Evolutionary conservation across 2,329 filamentous ascomycete genomes (phyloP).

Genomic region (Pestalotiopsis sp.): DNA sequence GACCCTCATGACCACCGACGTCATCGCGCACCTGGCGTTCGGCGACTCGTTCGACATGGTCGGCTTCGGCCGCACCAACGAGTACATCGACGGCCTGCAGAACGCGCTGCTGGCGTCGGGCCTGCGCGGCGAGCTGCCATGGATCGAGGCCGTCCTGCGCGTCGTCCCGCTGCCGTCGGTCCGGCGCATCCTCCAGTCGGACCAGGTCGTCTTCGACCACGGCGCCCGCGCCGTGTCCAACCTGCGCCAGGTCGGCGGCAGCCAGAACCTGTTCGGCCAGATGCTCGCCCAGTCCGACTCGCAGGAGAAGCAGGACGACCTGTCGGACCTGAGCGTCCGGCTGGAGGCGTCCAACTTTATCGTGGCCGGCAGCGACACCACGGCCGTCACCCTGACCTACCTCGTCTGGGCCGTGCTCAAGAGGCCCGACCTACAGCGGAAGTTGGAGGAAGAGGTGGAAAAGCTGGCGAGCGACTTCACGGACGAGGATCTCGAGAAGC

Average conservation of each 20-base stretch:
- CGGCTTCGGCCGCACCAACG: constrained; percentile 47
- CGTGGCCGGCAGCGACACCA: constrained; percentile 43
- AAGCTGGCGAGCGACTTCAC: constrained; percentile 25
- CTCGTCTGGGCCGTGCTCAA: constrained; percentile 28
- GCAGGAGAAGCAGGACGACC: neutral
- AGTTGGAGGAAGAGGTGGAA: constrained; percentile 22
- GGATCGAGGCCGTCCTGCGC: neutral
- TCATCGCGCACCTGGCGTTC: constrained; percentile 56
- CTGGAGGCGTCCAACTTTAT: constrained; percentile 24
- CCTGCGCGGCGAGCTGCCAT: neutral
- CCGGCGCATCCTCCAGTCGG: neutral
- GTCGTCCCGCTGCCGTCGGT: neutral
- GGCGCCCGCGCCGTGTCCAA: constrained; percentile 1
- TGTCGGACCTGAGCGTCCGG: neutral
- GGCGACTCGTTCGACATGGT: constrained; percentile 56
- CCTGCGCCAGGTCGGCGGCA: neutral
- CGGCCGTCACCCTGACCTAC: constrained; percentile 41
- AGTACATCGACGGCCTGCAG: constrained; percentile 43
- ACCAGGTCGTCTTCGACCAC: neutral
- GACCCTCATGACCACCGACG: constrained; percentile 55
- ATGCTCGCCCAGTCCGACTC: constrained; percentile 5
- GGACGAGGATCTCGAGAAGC: constrained; percentile 32
- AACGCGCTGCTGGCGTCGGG: constrained; percentile 11
- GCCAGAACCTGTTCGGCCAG: constrained; percentile 5
- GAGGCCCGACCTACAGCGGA: constrained; percentile 15